phyloP scores from a whole-genome alignment of 164 flowering plant genomes.

The Aristolochia californica region DNA sequence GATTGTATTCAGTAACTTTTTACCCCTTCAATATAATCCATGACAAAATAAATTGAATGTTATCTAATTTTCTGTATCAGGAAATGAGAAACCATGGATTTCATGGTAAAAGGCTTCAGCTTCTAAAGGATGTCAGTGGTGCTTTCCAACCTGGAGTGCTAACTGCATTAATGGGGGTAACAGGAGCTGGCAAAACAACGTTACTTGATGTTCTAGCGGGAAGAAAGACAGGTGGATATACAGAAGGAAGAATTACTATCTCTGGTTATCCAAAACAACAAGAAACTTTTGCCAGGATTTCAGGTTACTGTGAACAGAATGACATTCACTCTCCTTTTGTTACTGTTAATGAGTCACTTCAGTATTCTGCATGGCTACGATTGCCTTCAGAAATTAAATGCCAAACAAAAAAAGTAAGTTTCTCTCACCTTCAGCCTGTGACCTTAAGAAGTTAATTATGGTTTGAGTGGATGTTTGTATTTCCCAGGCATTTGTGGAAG shows the following conservation, averaged over 20 bases:
- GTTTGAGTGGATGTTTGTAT: not conserved
- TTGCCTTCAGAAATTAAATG: constrained; percentile 58
- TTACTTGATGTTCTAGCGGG: constrained; percentile 69
- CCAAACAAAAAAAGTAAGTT: constrained; percentile 5
- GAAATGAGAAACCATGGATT: constrained; percentile 24
- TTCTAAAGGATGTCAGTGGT: constrained; percentile 23
- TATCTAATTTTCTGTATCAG: constrained; percentile 7
- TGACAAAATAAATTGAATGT: not conserved
- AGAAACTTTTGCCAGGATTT: constrained; percentile 88
- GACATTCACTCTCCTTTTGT: constrained; percentile 25
- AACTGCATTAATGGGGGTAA: constrained; percentile 40
- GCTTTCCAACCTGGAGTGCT: constrained; percentile 26
- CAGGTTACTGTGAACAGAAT: constrained; percentile 32
- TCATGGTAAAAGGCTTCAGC: constrained; percentile 11
- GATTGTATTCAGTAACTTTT: not conserved
- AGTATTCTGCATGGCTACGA: constrained; percentile 89
- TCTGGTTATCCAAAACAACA: constrained; percentile 82
- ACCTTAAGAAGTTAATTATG: not conserved
- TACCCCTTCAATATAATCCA: not conserved
- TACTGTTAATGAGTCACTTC: constrained; percentile 56
- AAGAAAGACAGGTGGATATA: constrained; percentile 30
- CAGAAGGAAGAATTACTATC: constrained; percentile 78
- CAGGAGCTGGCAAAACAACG: constrained; percentile 79
- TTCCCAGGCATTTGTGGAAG: constrained; percentile 65
- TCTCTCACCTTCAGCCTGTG: not conserved